Evolutionary conservation across 2,329 filamentous ascomycete species (phyloP), one percentile per base, ranked within the genome.

Genomic region (Xylaria sp.): DNA sequence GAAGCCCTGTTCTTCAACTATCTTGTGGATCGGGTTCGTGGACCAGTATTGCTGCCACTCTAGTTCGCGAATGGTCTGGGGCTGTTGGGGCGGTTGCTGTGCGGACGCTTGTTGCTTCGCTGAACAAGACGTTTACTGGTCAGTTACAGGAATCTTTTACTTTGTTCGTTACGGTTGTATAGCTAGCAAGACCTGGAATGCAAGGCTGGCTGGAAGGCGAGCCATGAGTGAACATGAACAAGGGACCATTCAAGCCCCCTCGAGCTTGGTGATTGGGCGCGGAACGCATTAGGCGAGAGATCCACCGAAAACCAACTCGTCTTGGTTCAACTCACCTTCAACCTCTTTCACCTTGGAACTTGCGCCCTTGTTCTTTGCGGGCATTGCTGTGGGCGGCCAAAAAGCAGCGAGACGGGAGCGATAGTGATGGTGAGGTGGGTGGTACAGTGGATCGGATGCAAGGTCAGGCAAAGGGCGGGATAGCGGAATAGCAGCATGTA

Each of bases 21-120:
- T 78, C 66, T 82, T 79, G 66, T 84, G 81, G 80, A 83, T 77
- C 9, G 86, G 86, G 72, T 86, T 86, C 62, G 84, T 85, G 67
- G 82, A 79, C 79, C 83, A 82, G 80, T 83, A 85, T 67, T 82
- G 83, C 67, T 84, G 80, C 66, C 80, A 78, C 71, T 83, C 83
- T 61, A 82, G 84, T 69, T 87, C 83, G 78, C 80, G 79, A 73
- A 88, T 76, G 18, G 86, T 89, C 71, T 80, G 78, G 10, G 82
- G 80, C 64, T 74, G 56, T 31, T 68, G 63, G 28, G 78, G 75
- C 5, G 78, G 69, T 39, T 78, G 75, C 65, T 81, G 78, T 61
- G 79, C 71, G 52, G 68, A n/a, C 28, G 52, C 31, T 23, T 68
- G 67, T 59, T 69, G 64, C 54, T 70, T 70, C n/a, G 79, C 74